These are phyloP conservation scores for Ogataea paraovalis DNA, from an alignment of 805 yeast genomes.

Conservation along the genomic window DNA sequence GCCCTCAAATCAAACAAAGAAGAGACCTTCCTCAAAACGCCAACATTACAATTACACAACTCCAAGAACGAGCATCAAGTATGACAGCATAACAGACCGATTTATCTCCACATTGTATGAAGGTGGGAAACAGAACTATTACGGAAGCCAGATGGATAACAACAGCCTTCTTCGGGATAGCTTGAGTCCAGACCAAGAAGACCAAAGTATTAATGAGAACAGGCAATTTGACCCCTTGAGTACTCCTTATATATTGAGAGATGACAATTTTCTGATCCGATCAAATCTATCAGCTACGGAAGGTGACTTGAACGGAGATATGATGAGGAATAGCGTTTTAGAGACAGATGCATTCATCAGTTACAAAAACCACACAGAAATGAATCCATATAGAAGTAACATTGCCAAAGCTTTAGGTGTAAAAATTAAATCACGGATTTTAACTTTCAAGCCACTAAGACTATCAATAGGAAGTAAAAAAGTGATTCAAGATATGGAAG, in stretches of 20 bases:
- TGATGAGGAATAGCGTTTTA: no score
- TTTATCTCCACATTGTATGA: conserved; percentile 22
- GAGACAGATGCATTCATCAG: neutral
- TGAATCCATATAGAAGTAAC: conserved; percentile 30
- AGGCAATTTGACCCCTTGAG: conserved; percentile 6
- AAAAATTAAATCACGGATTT: conserved; percentile 37
- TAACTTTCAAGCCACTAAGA: conserved; percentile 30
- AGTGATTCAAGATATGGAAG: conserved; percentile 5
- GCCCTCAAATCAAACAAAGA: neutral
- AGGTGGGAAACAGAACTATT: conserved; percentile 23
- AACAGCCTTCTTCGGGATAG: neutral
- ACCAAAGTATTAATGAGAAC: conserved; percentile 8
- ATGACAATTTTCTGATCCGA: conserved; percentile 19
- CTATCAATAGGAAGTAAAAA: conserved; percentile 10
- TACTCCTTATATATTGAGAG: conserved; percentile 18
- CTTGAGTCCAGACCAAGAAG: neutral
- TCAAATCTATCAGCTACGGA: conserved; percentile 6
- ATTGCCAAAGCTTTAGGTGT: conserved; percentile 52
- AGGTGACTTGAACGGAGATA: neutral
- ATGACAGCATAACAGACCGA: conserved; percentile 26
- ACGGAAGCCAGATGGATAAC: conserved; percentile 12
- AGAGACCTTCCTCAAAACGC: neutral
- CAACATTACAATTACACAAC: conserved; percentile 14
- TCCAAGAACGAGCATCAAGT: conserved; percentile 17
- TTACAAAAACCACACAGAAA: conserved; percentile 5